These are phyloP conservation scores for Lentinula boryana DNA, from an alignment of 768 basidiomycete species.

Conservation along the genomic window DNA sequence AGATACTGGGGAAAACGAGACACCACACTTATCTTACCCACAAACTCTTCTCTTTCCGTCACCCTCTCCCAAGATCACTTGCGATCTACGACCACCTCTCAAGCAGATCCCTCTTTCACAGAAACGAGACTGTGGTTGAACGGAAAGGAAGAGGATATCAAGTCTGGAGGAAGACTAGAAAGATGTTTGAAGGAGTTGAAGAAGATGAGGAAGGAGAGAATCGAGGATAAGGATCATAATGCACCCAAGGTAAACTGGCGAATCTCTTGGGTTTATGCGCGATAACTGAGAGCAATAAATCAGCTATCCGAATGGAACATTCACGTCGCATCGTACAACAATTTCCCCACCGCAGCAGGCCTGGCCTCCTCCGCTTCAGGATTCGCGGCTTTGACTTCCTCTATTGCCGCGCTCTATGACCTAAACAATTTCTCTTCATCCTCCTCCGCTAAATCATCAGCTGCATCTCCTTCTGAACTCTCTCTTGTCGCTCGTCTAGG, in stretches of 20 bases:
- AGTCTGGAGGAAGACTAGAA: slow-evolving; percentile 65
- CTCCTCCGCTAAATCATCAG: slow-evolving; percentile 15
- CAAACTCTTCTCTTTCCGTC: slow-evolving; percentile 97
- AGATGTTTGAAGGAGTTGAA: slow-evolving; percentile 90
- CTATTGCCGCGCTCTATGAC: slow-evolving; percentile 79
- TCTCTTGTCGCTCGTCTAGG: slow-evolving; percentile 96
- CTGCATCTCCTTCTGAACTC: slow-evolving; percentile 71
- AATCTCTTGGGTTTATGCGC: neutral
- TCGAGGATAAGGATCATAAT: slow-evolving; percentile 65
- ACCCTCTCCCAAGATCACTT: slow-evolving; percentile 97
- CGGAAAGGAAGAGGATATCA: slow-evolving; percentile 87
- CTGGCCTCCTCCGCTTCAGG: slow-evolving; percentile 97
- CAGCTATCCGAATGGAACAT: slow-evolving; percentile 70
- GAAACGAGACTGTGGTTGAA: slow-evolving; percentile 92
- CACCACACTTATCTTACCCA: slow-evolving; percentile 90
- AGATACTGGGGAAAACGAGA: slow-evolving; percentile 99
- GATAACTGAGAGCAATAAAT: slow-evolving; percentile 5
- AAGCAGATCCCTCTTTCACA: slow-evolving; percentile 68
- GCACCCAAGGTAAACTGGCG: slow-evolving; percentile 53
- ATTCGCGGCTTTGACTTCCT: slow-evolving; percentile 90
- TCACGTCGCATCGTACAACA: slow-evolving; percentile 93
- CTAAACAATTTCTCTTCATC: slow-evolving; percentile 28
- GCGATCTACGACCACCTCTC: slow-evolving; percentile 87
- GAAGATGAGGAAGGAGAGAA: slow-evolving; percentile 55
- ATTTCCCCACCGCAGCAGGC: slow-evolving; percentile 98